Evolutionary conservation across 305 asterid species (phyloP).

Genomic region (Monarda citriodora): DNA sequence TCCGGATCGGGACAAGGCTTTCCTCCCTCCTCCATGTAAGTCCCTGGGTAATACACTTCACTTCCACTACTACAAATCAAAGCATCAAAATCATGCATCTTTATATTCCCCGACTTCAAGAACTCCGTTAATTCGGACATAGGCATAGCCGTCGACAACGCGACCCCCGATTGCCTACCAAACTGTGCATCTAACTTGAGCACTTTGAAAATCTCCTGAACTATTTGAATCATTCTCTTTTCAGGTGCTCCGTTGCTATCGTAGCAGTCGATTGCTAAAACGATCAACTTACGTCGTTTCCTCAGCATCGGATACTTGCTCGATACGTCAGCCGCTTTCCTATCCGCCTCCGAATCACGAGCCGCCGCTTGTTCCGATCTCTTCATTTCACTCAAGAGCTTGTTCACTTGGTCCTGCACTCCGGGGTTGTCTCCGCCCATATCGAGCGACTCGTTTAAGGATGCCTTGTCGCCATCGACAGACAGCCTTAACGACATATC

Average conservation of each 20-base stretch:
- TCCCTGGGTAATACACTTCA: conserved; percentile 81
- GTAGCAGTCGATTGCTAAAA: conserved; percentile 82
- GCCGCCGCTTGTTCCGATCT: conserved; percentile 37
- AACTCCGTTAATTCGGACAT: conserved; percentile 53
- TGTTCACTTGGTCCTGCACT: conserved; percentile 71
- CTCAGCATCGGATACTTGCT: conserved; percentile 79
- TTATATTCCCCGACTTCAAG: conserved; percentile 50
- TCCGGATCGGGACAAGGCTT: conserved; percentile 66
- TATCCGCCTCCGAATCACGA: conserved; percentile 36
- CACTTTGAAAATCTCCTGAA: conserved; percentile 61
- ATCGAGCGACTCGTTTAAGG: conserved; percentile 54
- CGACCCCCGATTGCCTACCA: conserved; percentile 64
- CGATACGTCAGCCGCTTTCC: conserved; percentile 30
- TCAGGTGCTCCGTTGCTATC: conserved; percentile 64
- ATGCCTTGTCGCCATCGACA: conserved; percentile 77
- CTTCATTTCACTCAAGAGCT: conserved; percentile 68
- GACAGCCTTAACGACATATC: conserved; percentile 84
- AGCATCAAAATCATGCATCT: conserved; percentile 72
- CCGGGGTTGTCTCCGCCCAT: conserved; percentile 37
- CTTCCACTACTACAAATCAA: conserved; percentile 93
- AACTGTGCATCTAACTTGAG: conserved; percentile 52
- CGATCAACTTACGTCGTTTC: conserved; percentile 61
- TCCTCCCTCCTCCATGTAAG: conserved; percentile 50
- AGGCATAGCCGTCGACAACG: conserved; percentile 81
- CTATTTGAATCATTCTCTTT: conserved; percentile 49